These are phyloP conservation scores for Mortierella polycephala DNA, from an alignment of 371 early-diverging fungal species.

Conservation along the genomic window DNA sequence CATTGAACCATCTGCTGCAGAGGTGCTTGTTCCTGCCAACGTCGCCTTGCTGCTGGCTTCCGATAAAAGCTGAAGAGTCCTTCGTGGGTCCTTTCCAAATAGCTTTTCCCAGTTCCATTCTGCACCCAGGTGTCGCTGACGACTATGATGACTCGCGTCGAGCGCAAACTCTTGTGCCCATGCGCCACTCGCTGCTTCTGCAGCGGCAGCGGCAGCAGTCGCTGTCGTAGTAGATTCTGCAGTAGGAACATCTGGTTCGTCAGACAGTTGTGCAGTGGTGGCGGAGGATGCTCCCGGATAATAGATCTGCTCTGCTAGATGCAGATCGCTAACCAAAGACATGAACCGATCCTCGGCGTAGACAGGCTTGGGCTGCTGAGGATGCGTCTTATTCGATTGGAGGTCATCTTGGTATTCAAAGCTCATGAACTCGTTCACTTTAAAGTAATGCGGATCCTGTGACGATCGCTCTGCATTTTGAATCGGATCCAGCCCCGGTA, in stretches of 20 bases:
- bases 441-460: slow-evolving; percentile 1
- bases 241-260: background rate
- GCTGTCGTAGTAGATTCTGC: background rate
- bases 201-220: background rate
- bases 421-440: slow-evolving; percentile 27
- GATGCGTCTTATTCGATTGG: background rate
- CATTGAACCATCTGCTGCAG: background rate
- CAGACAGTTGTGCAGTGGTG: background rate
- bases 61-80: slow-evolving; percentile 2
- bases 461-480: background rate
- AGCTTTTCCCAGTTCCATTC: slow-evolving; percentile 54
- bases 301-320: slow-evolving; percentile 37
- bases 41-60: background rate
- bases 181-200: background rate
- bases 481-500: slow-evolving; percentile 26
- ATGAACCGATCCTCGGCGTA: slow-evolving; percentile 27
- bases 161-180: slow-evolving; percentile 35
- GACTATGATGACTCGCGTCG: background rate
- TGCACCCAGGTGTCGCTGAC: slow-evolving; percentile 25
- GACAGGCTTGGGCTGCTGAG: slow-evolving; percentile 10
- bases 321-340: slow-evolving; percentile 38
- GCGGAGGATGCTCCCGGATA: slow-evolving; percentile 39
- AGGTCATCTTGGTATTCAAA: slow-evolving; percentile 5
- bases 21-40: background rate
- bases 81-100: slow-evolving; percentile 44